Base-by-base conservation (phyloP, 305 asterid species). In the Fraxinus angustifolia region DNA sequence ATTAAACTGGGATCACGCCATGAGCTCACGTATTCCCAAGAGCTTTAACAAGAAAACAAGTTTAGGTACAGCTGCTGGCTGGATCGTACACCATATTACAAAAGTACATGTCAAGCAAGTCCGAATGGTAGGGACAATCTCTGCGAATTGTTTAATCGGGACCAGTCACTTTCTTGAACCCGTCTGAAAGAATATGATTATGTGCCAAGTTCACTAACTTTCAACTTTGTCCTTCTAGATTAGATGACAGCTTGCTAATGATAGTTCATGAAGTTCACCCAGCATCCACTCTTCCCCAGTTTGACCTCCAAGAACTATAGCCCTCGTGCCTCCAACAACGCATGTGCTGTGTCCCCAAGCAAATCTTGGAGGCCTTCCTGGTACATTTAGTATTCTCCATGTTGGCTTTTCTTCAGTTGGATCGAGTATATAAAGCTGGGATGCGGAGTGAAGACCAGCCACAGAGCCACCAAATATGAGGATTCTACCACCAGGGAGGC, bases 231-330 rank as follows among this genome's bases (percentile, higher is more conserved):
- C 60, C 65, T 67, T 75, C 28, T 79, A 42, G 81, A 72, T 87
- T 81, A 84, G 71, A 88, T 23, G 75, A 83, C 77, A 86, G 85
- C 94, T 88, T 3, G 91, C 91, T 78, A 93, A 79, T 11, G 96
- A 89, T 26, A 93, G 85, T 81, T 91, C 94, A 62, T 91, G 97
- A 77, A 93, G 90, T 83, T 93, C 93, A 21, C 97, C 80, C 40
- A 93, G 89, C 95, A 93, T 93, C 97, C 97, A 93, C 78, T 93
- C 97, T 78, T 93, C 97, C 84, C 97, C 97, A 8, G 96, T 92
- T 84, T 91, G 97, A 74, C 97, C 96, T 73, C 97, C 97, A 12
- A 93, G 94, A 48, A 93, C 97, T 21, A 93, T 83, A 65, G 96
- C 97, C 77, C 96, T 88, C 16, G 97, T 93, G 79, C 96, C 97